phyloP scores from a whole-genome alignment of 108 stramenopile genomes.

The Skeletonema grethae region DNA sequence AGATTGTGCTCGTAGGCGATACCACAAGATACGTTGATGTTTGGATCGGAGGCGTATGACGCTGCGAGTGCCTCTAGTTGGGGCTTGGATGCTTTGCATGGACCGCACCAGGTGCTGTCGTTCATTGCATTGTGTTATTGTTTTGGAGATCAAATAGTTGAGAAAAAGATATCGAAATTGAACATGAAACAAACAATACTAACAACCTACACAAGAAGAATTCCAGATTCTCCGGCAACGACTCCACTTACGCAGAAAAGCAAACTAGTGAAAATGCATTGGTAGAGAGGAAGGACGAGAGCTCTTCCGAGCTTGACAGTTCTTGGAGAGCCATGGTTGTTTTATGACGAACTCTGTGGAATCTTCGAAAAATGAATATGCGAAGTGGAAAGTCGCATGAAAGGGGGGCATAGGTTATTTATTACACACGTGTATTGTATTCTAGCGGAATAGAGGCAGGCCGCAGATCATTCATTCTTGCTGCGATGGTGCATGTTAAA shows the following conservation, averaged over 20 bases:
- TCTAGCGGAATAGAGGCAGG: no score
- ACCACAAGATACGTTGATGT: constrained; percentile 46
- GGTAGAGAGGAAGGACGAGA: constrained; percentile 52
- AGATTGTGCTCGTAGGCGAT: constrained; percentile 74
- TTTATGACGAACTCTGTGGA: not conserved
- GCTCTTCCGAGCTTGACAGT: constrained; percentile 46
- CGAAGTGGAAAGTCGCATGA: no score
- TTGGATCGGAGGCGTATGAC: constrained; percentile 33
- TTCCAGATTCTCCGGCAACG: no score
- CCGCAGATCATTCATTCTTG: no score
- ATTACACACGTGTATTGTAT: no score
- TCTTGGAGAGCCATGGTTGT: constrained; percentile 47
- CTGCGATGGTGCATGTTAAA: no score
- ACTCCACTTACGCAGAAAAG: constrained; percentile 53
- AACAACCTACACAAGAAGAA: not conserved
- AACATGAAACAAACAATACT: not conserved
- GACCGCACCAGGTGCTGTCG: constrained; percentile 59
- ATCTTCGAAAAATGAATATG: no score
- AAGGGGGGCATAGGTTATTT: no score
- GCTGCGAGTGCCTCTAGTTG: constrained; percentile 55
- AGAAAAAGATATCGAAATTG: constrained; percentile 1
- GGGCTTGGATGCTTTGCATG: constrained; percentile 71
- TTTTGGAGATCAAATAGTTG: not conserved
- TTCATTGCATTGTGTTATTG: constrained; percentile 11
- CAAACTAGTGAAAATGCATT: constrained; percentile 54